Conservation (phyloP, 2,329 filamentous ascomycete species). For the Pseudogymnoascus sp. region DNA sequence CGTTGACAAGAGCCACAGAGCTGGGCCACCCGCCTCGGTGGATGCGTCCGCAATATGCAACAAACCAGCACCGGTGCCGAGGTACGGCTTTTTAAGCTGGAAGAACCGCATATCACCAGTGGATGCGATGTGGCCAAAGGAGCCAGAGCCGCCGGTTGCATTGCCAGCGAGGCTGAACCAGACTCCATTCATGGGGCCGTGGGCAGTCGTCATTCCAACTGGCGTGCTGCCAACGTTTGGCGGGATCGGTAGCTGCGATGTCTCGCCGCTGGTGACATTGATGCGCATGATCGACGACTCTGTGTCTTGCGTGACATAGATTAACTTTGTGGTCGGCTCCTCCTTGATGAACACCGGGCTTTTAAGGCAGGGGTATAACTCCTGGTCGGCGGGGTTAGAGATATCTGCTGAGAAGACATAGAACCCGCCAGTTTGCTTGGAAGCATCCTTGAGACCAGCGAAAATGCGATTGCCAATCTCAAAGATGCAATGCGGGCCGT, state of each 20-base stretch:
- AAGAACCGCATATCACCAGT: slow-evolving; percentile 10
- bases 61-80: slow-evolving; percentile 4
- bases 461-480: slow-evolving; percentile 11
- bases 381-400: slow-evolving; percentile 4
- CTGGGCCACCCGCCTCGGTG: slow-evolving; percentile 8
- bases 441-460: slow-evolving; percentile 9
- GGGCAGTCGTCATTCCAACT: slow-evolving; percentile 1
- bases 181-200: slow-evolving; percentile 8
- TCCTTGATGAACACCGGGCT: slow-evolving; percentile 10
- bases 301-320: slow-evolving; percentile 11
- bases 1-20: slow-evolving; percentile 10
- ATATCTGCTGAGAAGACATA: slow-evolving; percentile 10
- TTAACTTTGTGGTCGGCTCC: slow-evolving; percentile 9
- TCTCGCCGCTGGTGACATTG: slow-evolving; percentile 10
- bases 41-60: slow-evolving; percentile 9
- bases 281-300: slow-evolving; percentile 8
- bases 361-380: slow-evolving; percentile 6
- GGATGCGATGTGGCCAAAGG: slow-evolving; percentile 11
- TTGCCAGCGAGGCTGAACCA: slow-evolving; percentile 10
- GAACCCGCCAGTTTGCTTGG: slow-evolving; percentile 11
- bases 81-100: slow-evolving; percentile 1
- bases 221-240: slow-evolving; percentile 5
- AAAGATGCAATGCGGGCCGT: slow-evolving; percentile 9
- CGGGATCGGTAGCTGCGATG: not conserved
- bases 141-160: slow-evolving; percentile 4